Evolutionary conservation across 2,329 filamentous ascomycete species (phyloP).

Genomic region (Chaetomium sp.): DNA sequence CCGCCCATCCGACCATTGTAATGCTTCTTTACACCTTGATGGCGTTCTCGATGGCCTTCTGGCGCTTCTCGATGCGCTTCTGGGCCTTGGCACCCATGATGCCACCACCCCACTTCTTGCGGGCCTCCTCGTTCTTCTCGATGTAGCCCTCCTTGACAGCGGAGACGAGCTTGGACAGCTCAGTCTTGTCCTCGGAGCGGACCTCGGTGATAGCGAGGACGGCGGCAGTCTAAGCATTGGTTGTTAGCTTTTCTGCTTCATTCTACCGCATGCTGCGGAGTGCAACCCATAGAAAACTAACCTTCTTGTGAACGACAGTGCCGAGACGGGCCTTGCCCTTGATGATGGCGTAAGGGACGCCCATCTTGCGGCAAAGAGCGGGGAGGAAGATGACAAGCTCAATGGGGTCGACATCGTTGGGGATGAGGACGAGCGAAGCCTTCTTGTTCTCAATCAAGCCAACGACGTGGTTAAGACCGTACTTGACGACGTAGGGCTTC

Average conservation of each 20-base stretch:
- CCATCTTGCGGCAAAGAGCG: conserved; percentile 99
- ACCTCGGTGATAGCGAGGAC: conserved; percentile 95
- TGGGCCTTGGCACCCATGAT: conserved; percentile 97
- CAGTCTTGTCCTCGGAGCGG: conserved; percentile 94
- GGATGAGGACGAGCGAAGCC: conserved; percentile 93
- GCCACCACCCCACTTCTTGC: conserved; percentile 97
- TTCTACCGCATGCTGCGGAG: background rate
- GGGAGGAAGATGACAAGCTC: conserved; percentile 99
- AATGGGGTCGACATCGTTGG: conserved; percentile 99
- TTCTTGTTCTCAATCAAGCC: conserved; percentile 99
- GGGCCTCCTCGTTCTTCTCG: conserved; percentile 87
- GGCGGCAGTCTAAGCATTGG: conserved; percentile 70
- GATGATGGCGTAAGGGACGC: conserved; percentile 96
- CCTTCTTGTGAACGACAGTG: conserved; percentile 99
- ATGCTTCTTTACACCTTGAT: conserved; percentile 81
- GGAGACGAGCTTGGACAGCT: conserved; percentile 93
- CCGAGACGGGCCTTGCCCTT: conserved; percentile 99
- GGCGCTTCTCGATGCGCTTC: conserved; percentile 71
- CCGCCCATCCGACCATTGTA: conserved; percentile 23
- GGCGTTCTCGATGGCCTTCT: conserved; percentile 87
- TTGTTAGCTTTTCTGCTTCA: no score
- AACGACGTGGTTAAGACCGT: conserved; percentile 99
- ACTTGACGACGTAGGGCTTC: conserved; percentile 99
- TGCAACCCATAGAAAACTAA: conserved; percentile 27
- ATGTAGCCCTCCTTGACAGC: conserved; percentile 97